These are phyloP conservation scores for Dactylellina leptospora DNA, from an alignment of 2,329 filamentous ascomycete species.

Conservation along the genomic window DNA sequence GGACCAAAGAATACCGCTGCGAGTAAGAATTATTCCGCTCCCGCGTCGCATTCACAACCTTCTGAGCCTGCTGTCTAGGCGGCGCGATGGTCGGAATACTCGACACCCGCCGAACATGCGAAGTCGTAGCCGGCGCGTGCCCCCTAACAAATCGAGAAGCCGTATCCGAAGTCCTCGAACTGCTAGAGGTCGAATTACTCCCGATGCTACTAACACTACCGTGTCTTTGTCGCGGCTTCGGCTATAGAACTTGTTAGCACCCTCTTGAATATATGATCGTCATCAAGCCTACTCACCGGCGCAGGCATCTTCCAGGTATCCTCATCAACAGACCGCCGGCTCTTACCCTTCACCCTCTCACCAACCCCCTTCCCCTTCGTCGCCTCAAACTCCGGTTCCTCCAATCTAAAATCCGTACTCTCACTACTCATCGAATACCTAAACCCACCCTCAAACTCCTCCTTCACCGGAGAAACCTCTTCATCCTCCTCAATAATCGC, in stretches of 20 bases:
- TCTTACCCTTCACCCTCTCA: conserved; percentile 7
- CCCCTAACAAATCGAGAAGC: not conserved
- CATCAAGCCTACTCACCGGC: conserved; percentile 10
- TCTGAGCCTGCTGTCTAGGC: conserved; percentile 28
- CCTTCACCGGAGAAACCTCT: conserved; percentile 46
- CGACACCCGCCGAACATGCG: conserved; percentile 35
- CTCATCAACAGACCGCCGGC: not conserved
- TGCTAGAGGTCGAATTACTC: conserved; percentile 12
- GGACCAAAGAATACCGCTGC: conserved; percentile 21
- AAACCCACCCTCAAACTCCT: conserved; percentile 21
- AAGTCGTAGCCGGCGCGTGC: conserved; percentile 7
- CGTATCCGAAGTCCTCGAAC: conserved; percentile 23
- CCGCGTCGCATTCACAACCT: conserved; percentile 2
- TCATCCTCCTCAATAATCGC: conserved; percentile 21
- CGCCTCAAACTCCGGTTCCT: conserved; percentile 6
- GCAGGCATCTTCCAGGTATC: conserved; percentile 5
- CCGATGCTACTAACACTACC: conserved; percentile 36
- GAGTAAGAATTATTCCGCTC: conserved; percentile 17
- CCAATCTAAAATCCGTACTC: not conserved
- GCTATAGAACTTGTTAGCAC: not conserved
- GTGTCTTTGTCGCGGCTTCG: conserved; percentile 8
- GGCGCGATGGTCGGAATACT: conserved; percentile 50
- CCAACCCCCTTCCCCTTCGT: not conserved
- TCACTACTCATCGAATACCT: conserved; percentile 22
- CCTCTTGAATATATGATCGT: not conserved